Evolutionary conservation across 495 filamentous ascomycete species (phyloP).

Genomic region (Aspergillus ellipticus): DNA sequence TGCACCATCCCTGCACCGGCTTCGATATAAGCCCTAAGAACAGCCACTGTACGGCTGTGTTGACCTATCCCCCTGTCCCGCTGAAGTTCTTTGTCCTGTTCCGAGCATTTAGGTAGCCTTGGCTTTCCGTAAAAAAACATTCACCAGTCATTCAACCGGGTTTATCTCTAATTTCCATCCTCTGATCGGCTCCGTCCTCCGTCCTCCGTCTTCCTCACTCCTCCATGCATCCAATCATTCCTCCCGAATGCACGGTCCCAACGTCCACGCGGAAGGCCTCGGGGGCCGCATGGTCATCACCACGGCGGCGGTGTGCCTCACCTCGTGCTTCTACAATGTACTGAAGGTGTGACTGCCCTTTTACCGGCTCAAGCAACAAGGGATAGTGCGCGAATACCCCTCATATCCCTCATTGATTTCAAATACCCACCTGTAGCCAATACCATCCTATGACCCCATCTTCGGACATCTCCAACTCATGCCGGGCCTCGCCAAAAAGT

Average conservation of each 20-base stretch:
- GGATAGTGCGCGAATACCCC: not conserved
- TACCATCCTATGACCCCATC: not conserved
- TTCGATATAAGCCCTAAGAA: too few relatives aligned
- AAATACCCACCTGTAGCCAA: not conserved
- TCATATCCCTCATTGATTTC: not conserved
- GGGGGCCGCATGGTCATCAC: not conserved
- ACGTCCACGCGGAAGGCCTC: not conserved
- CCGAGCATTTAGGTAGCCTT: too few relatives aligned
- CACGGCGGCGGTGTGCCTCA: not conserved
- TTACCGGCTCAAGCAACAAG: slow-evolving; percentile 3
- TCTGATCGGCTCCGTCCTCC: not conserved
- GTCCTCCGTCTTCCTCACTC: not conserved
- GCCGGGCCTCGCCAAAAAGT: not conserved
- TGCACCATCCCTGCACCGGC: too few relatives aligned
- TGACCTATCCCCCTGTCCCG: too few relatives aligned
- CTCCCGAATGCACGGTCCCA: not conserved
- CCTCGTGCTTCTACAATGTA: not conserved
- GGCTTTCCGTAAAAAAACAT: too few relatives aligned
- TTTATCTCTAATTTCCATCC: too few relatives aligned
- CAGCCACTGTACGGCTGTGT: too few relatives aligned
- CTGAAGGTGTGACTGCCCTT: not conserved
- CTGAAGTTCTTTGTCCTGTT: too few relatives aligned
- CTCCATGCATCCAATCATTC: too few relatives aligned
- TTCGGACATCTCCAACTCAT: not conserved
- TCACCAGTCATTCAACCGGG: too few relatives aligned